Evolutionary conservation across 371 early-diverging fungal species (phyloP), one percentile per base, ranked within the genome.

Genomic region (Amoeboaphelidium protococcarum): DNA sequence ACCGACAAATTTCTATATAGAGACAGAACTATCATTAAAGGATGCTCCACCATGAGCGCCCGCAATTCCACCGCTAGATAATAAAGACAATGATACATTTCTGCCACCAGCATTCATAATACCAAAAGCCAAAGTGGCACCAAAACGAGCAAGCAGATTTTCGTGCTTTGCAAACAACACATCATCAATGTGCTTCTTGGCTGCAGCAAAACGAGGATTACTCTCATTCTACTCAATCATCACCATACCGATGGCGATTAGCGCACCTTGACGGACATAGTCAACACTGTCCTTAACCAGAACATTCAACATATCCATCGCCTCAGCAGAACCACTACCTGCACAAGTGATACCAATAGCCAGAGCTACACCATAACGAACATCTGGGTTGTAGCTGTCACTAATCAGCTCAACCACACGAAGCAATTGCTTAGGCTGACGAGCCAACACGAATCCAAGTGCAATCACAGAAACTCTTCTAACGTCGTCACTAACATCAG

Each of bases 401-500:
- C 94, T 77, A 41, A 98, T 71, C 12, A 98, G 74, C 67, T 97
- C 84, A 12, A 98, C 91, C 51, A 95, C 76, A 31, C 87, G 74
- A 21, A 96, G 89, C 1, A 98, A 88, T 54, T 97, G 87, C 55
- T 78, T 70, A 25, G 83, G 81, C 21, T 80, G 76, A 37, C 82
- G 74, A 63, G 83, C 74, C 12, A 95, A 69, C 22, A 98, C 71
- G 57, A 98, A 89, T 25, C 98, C 98, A 25, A 99, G 74, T 2
- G 87, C 78, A 13, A 90, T 91, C 40, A 96, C 96, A 19, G 98
- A 91, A 2, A 89, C 87, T 44, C 98, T 79, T 47, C 97, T 82
- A 2, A 97, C 96, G 63, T 99, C 98, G 53, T 98, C 98, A 60
- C 83, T 90, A 42, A 88, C 87, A 62, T 98, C 96, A 48, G 81